These are phyloP conservation scores for Melanogaster broomeanus DNA, from an alignment of 768 basidiomycete species.

Conservation along the genomic window DNA sequence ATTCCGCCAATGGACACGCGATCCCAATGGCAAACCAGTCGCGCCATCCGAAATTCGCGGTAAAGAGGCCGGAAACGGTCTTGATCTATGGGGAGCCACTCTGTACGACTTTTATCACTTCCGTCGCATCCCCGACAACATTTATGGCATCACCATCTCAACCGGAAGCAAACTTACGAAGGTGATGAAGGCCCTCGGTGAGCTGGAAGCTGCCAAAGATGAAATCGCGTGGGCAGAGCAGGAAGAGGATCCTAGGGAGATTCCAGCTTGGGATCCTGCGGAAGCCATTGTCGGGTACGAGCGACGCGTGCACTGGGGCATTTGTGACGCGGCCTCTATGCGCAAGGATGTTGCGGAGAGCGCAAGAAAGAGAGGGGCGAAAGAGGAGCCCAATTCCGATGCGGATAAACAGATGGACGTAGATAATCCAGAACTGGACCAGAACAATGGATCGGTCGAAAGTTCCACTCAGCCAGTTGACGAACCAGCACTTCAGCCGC, in stretches of 20 bases:
- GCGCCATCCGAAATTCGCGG: constrained; percentile 9
- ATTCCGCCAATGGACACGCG: constrained; percentile 28
- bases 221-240: constrained; percentile 21
- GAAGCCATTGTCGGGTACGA: constrained; percentile 13
- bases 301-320: background rate
- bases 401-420: background rate
- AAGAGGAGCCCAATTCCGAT: background rate
- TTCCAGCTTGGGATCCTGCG: constrained; percentile 15
- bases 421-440: background rate
- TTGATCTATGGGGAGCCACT: constrained; percentile 28
- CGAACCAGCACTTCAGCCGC: background rate
- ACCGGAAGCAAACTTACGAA: constrained; percentile 24
- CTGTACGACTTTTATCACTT: constrained; percentile 31
- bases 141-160: constrained; percentile 1
- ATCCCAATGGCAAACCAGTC: constrained; percentile 23
- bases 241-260: constrained; percentile 21
- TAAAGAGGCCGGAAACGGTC: constrained; percentile 21
- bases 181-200: constrained; percentile 17
- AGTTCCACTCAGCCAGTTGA: background rate
- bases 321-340: background rate
- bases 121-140: background rate
- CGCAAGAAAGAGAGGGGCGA: background rate
- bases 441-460: background rate
- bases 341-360: background rate
- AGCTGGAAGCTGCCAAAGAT: constrained; percentile 15